Evolutionary conservation across 176 grass and related monocot genomes (phyloP).

Genomic region (Eleusine coracana): DNA sequence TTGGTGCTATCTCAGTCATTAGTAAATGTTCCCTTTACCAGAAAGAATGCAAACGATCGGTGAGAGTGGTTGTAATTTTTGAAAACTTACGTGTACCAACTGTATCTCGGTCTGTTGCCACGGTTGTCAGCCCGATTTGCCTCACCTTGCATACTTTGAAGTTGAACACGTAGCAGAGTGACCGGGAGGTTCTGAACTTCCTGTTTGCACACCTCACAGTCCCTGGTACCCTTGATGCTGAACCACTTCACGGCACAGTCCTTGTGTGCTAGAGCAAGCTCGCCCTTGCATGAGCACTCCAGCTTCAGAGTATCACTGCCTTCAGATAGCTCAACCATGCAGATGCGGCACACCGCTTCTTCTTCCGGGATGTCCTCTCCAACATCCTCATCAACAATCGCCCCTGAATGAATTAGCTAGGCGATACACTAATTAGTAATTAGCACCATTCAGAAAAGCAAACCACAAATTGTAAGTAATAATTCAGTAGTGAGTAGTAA

Average conservation of each 20-base stretch:
- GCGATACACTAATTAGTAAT: not conserved
- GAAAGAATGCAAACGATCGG: not conserved
- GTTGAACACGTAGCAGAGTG: constrained; percentile 67
- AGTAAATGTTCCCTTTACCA: not conserved
- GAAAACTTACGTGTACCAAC: constrained; percentile 47
- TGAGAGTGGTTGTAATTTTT: not conserved
- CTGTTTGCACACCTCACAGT: constrained; percentile 83
- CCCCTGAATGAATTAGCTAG: constrained; percentile 39
- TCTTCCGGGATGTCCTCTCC: constrained; percentile 89
- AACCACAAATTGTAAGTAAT: not conserved
- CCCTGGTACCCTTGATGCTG: constrained; percentile 74
- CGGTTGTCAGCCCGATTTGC: not conserved
- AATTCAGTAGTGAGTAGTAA: not conserved
- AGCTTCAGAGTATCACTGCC: constrained; percentile 67
- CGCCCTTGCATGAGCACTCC: constrained; percentile 84
- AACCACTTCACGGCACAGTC: constrained; percentile 97
- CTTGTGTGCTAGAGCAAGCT: constrained; percentile 77
- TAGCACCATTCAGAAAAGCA: not conserved
- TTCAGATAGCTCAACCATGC: constrained; percentile 80
- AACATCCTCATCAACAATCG: constrained; percentile 17
- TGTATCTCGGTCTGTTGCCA: constrained; percentile 7
- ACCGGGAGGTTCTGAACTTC: constrained; percentile 91
- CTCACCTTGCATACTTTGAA: constrained; percentile 38
- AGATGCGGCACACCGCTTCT: constrained; percentile 94
- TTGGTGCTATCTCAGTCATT: not conserved